Percentiles rank a stretch among this genome's conserved stretches.
These are phyloP conservation scores for Entomortierella beljakovae DNA, from an alignment of 192 early-diverging fungal genomes.

Conservation along the genomic window DNA sequence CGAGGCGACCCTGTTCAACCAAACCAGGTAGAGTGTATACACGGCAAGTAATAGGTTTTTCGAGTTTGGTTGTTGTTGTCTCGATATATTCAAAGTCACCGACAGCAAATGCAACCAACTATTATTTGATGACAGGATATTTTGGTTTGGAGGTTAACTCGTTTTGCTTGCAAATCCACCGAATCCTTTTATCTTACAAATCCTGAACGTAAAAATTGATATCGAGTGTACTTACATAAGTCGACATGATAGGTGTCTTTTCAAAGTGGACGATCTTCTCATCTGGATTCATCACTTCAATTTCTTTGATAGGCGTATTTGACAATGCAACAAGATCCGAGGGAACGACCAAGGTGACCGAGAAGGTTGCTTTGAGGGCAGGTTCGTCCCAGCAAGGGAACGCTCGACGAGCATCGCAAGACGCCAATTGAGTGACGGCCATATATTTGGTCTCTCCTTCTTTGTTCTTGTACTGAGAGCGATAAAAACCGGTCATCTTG, in stretches of 20 bases:
- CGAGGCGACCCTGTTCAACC: slow-evolving; percentile 85
- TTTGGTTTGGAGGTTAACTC: too few relatives aligned
- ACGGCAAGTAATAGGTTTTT: slow-evolving; percentile 80
- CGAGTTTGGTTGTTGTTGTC: slow-evolving; percentile 64
- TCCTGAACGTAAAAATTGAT: too few relatives aligned
- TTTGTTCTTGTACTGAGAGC: slow-evolving; percentile 69
- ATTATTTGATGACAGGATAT: slow-evolving; percentile 79
- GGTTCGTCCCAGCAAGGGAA: slow-evolving; percentile 90
- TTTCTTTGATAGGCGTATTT: slow-evolving; percentile 76
- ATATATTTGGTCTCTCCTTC: slow-evolving; percentile 66
- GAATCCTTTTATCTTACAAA: too few relatives aligned
- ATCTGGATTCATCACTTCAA: slow-evolving; percentile 58
- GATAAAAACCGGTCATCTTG: slow-evolving; percentile 86
- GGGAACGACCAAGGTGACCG: slow-evolving; percentile 72
- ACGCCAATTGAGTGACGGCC: slow-evolving; percentile 85
- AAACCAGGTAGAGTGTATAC: slow-evolving; percentile 87
- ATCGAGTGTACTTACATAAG: slow-evolving; percentile 82
- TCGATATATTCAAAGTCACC: slow-evolving; percentile 96
- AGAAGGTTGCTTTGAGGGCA: slow-evolving; percentile 81
- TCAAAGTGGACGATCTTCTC: slow-evolving; percentile 74
- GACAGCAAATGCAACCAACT: slow-evolving; percentile 88
- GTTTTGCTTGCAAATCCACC: too few relatives aligned
- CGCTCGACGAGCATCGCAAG: slow-evolving; percentile 71
- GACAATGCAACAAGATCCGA: slow-evolving; percentile 72
- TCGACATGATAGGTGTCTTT: slow-evolving; percentile 82